Conservation (phyloP, 352 stramenopile species). For the Phytophthora sansomeana region DNA sequence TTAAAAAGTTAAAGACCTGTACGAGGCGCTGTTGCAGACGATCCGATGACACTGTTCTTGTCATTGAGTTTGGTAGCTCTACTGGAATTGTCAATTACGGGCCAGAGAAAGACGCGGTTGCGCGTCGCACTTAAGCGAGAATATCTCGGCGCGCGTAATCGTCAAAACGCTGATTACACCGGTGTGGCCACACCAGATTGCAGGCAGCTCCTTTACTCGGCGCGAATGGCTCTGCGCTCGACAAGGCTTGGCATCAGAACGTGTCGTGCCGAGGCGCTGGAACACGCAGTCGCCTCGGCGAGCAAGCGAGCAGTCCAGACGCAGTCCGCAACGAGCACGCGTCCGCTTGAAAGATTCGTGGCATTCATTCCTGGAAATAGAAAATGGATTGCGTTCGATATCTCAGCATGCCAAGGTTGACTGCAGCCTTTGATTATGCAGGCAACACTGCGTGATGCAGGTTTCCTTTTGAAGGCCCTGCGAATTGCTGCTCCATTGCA, state of each 20-base stretch:
- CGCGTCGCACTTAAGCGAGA: neutral
- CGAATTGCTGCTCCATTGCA: no score
- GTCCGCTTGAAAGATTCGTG: neutral
- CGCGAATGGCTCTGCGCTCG: neutral
- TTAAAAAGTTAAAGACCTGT: no score
- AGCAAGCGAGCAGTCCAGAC: slow-evolving; percentile 2
- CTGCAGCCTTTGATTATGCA: neutral
- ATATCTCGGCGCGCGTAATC: slow-evolving; percentile 14
- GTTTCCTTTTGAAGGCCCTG: no score
- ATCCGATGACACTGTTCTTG: no score
- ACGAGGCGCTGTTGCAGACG: no score
- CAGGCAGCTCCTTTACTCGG: neutral
- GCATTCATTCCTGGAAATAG: slow-evolving; percentile 13
- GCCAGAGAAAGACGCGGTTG: slow-evolving; percentile 32
- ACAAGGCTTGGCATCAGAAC: neutral
- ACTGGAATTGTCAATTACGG: no score
- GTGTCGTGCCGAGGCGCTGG: neutral
- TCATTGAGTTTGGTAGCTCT: no score
- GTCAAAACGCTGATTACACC: slow-evolving; percentile 14
- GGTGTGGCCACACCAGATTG: slow-evolving; percentile 12
- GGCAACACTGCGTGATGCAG: no score
- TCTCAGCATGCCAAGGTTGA: slow-evolving; percentile 27
- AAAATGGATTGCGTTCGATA: slow-evolving; percentile 18
- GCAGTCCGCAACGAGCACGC: slow-evolving; percentile 14
- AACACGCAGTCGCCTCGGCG: neutral